Base-by-base conservation (phyloP, 257 asterid species). In the Solanum bukasovii region DNA sequence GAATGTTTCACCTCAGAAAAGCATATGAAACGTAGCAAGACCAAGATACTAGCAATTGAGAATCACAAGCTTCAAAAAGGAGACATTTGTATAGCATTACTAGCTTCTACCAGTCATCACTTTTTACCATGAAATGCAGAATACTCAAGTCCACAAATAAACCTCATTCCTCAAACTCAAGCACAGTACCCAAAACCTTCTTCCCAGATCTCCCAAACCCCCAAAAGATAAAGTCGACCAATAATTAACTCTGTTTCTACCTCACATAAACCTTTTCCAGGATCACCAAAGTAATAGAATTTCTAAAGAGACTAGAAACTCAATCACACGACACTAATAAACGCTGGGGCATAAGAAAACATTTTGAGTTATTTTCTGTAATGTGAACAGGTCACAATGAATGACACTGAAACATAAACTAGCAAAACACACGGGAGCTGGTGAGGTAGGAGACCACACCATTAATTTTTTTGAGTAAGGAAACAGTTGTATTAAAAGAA, bases 391-490 rank as follows among this genome's bases (percentile, higher is more conserved):
- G 44, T 29, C 37, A 31, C 10, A 49, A 18, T 49, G 70, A 37
- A 31, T 31, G 33, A 49, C 11, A 82, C 70, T 29, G 31, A 31
- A 49, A 82, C 70, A 10, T 29, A 29, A 49, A 31, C 44, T 49
- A 49, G 85, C 85, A 29, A 82, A 82, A 82, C 29, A 31, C 29
- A 11, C 8, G 10, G 42, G 29, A 31, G 70, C 37, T 31, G 29
- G 29, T 82, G 20, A 31, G 86, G 29, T 82, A 82, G 42, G 87
- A 78, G 33, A 87, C 77, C 20, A 7, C 88, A 97, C 99, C 99
- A 94, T 96, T 89, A 94, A 94, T 63, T n/a, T 63, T n/a, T 63
- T 63, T n/a, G 33, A 63, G 31, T 5, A n/a, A n/a, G 71, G 33
- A 9, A 63, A 63, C 33, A 63, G 27, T n/a, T 63, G 71, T n/a